Evolutionary conservation across 2,329 filamentous ascomycete species (phyloP), one percentile per base, ranked within the genome.

Genomic region (Orbilia quercus): DNA sequence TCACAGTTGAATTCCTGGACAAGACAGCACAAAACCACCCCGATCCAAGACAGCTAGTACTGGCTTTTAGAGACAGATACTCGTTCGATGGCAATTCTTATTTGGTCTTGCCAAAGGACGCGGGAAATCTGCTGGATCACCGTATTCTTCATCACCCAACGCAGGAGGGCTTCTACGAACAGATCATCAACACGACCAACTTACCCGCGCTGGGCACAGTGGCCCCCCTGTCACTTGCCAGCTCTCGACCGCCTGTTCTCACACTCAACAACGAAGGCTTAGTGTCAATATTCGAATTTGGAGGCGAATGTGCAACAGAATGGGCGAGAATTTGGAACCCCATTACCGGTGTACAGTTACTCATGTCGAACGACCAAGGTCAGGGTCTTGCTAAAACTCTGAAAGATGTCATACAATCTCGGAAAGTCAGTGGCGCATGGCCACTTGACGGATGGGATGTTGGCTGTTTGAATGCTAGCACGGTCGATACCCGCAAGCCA

Each of bases 261-360:
- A 74, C 70, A 3, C 36, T 74, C 3, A 69, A 74, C 25, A 59
- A 74, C 14, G 58, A 74, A 20, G 70, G 70, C 4, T 60, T 67
- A 22, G 16, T 74, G 4, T 67, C 70, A 1, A 64, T 74, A 7
- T 74, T 67, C 16, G 70, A 74, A 40, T 69, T 74, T 51, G 70
- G 70, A 25, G 64, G 70, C 28, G 69, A 73, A 47, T 74, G 70
- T 31, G 62, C 70, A 11, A 28, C 42, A 2, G 70, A 74, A 36
- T 74, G 70, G 70, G 70, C 70, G 11, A 62, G 54, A 25, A 45
- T 67, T 14, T 74, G 70, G 70, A 74, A 69, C 25, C 70, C 70
- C 1, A 51, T 74, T 1, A 63, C 70, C 0, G 70, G 70, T 11
- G 57, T 59, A 12, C 62, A 74, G 31, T 40, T 59, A 16, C 36